phyloP scores from a whole-genome alignment of 1,284 basidiomycete genomes.

The Austroboletus niveus region DNA sequence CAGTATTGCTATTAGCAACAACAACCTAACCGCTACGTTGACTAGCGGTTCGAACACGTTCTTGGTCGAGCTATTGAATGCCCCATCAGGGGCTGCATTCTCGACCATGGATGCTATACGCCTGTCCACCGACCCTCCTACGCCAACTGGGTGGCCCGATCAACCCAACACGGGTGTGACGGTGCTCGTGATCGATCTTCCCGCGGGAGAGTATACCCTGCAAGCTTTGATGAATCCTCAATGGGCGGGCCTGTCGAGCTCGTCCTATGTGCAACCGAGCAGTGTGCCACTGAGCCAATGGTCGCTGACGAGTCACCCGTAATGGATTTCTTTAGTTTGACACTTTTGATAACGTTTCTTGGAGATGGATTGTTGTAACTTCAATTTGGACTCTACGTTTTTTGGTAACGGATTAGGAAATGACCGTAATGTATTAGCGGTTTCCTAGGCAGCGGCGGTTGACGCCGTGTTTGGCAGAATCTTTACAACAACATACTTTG shows the following conservation, averaged over 20 bases:
- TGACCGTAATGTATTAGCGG: neutral
- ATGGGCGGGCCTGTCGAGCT: conserved; percentile 61
- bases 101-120: conserved; percentile 48
- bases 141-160: conserved; percentile 55
- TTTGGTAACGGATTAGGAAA: conserved; percentile 18
- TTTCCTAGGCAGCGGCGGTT: conserved; percentile 23
- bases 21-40: conserved; percentile 58
- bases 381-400: neutral
- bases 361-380: neutral
- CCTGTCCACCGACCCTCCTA: conserved; percentile 59
- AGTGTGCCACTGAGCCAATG: conserved; percentile 59
- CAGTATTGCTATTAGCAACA: conserved; percentile 48
- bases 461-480: conserved; percentile 7
- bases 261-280: conserved; percentile 53
- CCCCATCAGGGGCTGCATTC: conserved; percentile 61
- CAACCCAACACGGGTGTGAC: conserved; percentile 78
- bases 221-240: conserved; percentile 87
- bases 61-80: conserved; percentile 51
- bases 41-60: conserved; percentile 45
- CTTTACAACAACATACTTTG: no score
- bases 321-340: conserved; percentile 8
- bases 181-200: conserved; percentile 75
- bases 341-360: conserved; percentile 1
- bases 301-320: conserved; percentile 63
- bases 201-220: conserved; percentile 68